These are phyloP conservation scores for Penicillium ochrochloron DNA, from an alignment of 495 filamentous ascomycete genomes.

Conservation along the genomic window DNA sequence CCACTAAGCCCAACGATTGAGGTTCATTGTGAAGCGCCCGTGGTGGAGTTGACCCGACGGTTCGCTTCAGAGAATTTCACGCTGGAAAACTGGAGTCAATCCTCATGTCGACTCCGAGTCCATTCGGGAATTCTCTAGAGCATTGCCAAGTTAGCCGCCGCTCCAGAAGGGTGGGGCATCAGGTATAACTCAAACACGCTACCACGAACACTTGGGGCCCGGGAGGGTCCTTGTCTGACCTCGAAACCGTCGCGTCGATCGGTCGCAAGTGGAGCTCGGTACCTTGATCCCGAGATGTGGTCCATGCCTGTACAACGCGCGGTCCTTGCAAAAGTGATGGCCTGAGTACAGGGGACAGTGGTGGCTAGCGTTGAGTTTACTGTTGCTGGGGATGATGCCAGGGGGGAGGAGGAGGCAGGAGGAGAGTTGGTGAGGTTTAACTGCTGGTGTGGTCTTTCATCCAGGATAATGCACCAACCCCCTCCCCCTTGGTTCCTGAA, in stretches of 20 bases:
- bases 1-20: not conserved
- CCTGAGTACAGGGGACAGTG: not conserved
- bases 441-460: not conserved
- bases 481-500: not conserved
- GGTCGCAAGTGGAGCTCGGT: conserved; percentile 3
- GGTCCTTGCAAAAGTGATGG: conserved; percentile 2
- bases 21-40: conserved; percentile 8
- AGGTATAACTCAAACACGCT: conserved; percentile 38
- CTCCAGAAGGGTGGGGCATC: conserved; percentile 23
- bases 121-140: not conserved
- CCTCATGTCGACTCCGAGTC: not conserved
- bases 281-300: not conserved
- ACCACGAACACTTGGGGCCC: conserved; percentile 27
- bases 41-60: conserved; percentile 3
- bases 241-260: conserved; percentile 21
- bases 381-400: conserved; percentile 8
- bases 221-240: conserved; percentile 8
- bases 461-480: not conserved
- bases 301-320: not conserved
- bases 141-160: conserved; percentile 31
- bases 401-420: not conserved
- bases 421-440: not conserved
- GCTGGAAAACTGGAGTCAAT: not conserved
- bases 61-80: not conserved
- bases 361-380: not conserved